Percentiles rank a stretch among this genome's conserved stretches.
phyloP scores from a whole-genome alignment of 106 monocot genomes.

The Allium sativum region DNA sequence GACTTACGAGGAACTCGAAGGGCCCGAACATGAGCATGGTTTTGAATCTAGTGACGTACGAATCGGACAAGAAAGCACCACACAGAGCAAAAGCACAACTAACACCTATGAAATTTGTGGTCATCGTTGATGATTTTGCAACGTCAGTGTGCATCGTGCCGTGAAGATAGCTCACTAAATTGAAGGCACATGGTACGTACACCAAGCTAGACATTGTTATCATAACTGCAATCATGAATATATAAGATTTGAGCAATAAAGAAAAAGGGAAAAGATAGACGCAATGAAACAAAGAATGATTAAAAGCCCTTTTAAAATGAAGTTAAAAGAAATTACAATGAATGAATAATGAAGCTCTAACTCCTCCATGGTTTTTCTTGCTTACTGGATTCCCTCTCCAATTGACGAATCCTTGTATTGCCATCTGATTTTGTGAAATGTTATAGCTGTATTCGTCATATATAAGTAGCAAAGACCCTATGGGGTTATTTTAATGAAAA shows the following conservation, averaged over 20 bases:
- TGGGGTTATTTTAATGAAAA: too few relatives aligned
- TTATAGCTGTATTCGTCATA: neutral
- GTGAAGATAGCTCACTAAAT: conserved; percentile 55
- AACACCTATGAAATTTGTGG: conserved; percentile 51
- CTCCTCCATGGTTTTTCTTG: conserved; percentile 50
- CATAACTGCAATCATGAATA: conserved; percentile 23
- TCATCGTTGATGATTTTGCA: conserved; percentile 41
- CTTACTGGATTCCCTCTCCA: conserved; percentile 50
- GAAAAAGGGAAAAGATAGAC: neutral
- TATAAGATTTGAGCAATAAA: neutral
- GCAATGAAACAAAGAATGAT: neutral
- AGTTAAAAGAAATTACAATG: conserved; percentile 23
- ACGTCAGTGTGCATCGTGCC: conserved; percentile 54
- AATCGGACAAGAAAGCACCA: conserved; percentile 71
- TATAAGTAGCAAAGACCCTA: too few relatives aligned
- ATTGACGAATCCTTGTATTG: conserved; percentile 19
- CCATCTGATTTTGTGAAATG: conserved; percentile 10
- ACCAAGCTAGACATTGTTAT: conserved; percentile 28
- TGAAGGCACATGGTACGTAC: conserved; percentile 32
- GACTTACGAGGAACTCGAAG: conserved; percentile 44
- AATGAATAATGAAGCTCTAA: conserved; percentile 46
- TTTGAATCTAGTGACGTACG: conserved; percentile 52
- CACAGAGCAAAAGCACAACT: conserved; percentile 42
- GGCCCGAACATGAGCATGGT: conserved; percentile 67
- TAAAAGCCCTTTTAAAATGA: neutral